These are phyloP conservation scores for Sanghuangporus weigelae DNA, from an alignment of 1,284 basidiomycete species.

Conservation along the genomic window DNA sequence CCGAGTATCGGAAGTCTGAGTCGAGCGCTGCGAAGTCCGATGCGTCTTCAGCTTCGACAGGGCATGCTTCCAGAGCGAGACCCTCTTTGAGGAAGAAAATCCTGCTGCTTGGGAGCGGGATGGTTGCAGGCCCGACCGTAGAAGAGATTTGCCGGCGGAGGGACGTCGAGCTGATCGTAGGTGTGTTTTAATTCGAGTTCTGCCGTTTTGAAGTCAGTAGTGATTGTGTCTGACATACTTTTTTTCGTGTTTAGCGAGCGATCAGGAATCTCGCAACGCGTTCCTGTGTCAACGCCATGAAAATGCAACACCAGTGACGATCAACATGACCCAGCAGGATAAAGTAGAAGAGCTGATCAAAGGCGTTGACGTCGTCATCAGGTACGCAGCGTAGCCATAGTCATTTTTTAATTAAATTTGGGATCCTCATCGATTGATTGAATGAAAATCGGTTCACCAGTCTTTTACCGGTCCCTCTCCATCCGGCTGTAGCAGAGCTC, in stretches of 20 bases:
- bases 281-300: conserved; percentile 45
- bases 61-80: background rate
- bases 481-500: conserved; percentile 68
- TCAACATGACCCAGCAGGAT: conserved; percentile 47
- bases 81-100: conserved; percentile 52
- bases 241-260: conserved; percentile 53
- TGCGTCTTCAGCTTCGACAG: background rate
- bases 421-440: no score
- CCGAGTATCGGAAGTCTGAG: conserved; percentile 29
- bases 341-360: conserved; percentile 50
- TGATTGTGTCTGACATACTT: background rate
- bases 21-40: background rate
- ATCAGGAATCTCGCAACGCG: conserved; percentile 59
- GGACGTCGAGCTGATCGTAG: conserved; percentile 69
- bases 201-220: conserved; percentile 17
- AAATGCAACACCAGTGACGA: conserved; percentile 52
- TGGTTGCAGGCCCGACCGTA: conserved; percentile 85
- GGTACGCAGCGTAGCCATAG: conserved; percentile 35
- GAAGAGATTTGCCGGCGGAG: conserved; percentile 57
- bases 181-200: conserved; percentile 36
- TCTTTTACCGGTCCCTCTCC: conserved; percentile 76
- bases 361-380: conserved; percentile 61
- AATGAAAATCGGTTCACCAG: conserved; percentile 32
- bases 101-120: conserved; percentile 84
- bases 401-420: conserved; percentile 30